phyloP scores from a whole-genome alignment of 176 grass and related monocot genomes.

The Triticum urartu region DNA sequence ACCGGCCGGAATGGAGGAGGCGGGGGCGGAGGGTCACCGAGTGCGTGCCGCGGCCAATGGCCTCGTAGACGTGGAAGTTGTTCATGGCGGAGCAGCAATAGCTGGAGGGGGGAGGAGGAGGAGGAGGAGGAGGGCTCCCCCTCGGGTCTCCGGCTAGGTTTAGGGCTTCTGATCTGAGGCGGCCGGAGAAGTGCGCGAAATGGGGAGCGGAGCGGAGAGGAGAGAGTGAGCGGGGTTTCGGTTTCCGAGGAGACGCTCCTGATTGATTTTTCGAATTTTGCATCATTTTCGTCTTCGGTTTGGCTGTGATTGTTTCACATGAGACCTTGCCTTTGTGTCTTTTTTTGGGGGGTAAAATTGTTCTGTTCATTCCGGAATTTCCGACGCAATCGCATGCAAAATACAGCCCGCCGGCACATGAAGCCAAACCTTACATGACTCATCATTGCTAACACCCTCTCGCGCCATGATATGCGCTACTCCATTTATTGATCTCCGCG shows the following conservation, averaged over 20 bases:
- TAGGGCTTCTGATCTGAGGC: slow-evolving; percentile 35
- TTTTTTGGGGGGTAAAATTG: too few relatives aligned
- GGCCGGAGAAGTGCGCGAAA: slow-evolving; percentile 11
- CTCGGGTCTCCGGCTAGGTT: slow-evolving; percentile 10
- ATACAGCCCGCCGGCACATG: too few relatives aligned
- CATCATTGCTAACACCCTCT: too few relatives aligned
- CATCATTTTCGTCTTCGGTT: not conserved
- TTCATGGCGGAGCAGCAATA: slow-evolving; percentile 56
- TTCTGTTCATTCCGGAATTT: too few relatives aligned
- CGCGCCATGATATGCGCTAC: too few relatives aligned
- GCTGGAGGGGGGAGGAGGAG: not conserved
- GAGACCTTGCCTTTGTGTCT: not conserved
- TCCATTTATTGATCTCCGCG: too few relatives aligned
- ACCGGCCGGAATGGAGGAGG: not conserved
- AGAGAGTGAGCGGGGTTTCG: slow-evolving; percentile 36
- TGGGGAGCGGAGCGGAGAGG: not conserved
- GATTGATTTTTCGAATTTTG: slow-evolving; percentile 1
- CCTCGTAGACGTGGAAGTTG: slow-evolving; percentile 97
- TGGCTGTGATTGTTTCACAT: not conserved
- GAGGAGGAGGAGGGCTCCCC: slow-evolving; percentile 7
- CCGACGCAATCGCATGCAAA: too few relatives aligned
- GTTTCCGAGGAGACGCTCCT: slow-evolving; percentile 31
- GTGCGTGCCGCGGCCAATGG: slow-evolving; percentile 89
- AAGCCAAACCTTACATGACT: too few relatives aligned
- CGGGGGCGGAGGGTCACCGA: slow-evolving; percentile 47